These are phyloP conservation scores for Hypoxylon sp. DNA, from an alignment of 2,329 filamentous ascomycete species.

Conservation along the genomic window DNA sequence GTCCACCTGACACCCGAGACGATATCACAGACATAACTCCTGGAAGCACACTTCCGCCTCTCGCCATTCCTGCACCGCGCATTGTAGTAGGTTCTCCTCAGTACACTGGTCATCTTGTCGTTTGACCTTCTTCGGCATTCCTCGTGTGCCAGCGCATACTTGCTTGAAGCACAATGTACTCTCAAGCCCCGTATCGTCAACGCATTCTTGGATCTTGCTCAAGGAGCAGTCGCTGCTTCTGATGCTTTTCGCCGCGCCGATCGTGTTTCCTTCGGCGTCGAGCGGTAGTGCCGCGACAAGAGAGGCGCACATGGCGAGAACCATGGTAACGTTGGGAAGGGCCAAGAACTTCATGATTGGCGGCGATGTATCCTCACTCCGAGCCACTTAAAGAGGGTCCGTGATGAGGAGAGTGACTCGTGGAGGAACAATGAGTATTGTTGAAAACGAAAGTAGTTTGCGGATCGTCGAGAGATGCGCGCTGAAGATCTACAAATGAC, in stretches of 20 bases:
- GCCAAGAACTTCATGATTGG: constrained; percentile 37
- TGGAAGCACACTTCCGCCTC: constrained; percentile 49
- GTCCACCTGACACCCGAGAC: constrained; percentile 7
- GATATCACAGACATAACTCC: constrained; percentile 45
- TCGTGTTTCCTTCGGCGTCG: constrained; percentile 17
- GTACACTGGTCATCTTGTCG: constrained; percentile 50
- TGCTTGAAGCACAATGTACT: constrained; percentile 46
- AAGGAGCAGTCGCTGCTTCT: constrained; percentile 34
- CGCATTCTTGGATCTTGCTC: constrained; percentile 36
- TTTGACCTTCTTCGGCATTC: constrained; percentile 35
- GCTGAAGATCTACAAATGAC: constrained; percentile 46
- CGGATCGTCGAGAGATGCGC: constrained; percentile 40
- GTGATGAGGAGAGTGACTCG: constrained; percentile 29
- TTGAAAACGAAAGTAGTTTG: constrained; percentile 41
- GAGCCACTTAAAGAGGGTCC: constrained; percentile 28
- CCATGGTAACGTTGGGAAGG: constrained; percentile 20
- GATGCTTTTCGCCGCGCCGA: not conserved
- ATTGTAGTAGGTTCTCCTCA: constrained; percentile 50
- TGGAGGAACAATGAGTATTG: constrained; percentile 23
- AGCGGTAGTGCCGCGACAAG: constrained; percentile 31
- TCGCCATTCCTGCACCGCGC: constrained; percentile 48
- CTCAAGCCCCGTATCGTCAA: constrained; percentile 42
- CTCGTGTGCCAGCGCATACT: constrained; percentile 42
- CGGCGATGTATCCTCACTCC: constrained; percentile 7
- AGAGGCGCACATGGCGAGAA: constrained; percentile 36